phyloP scores from a whole-genome alignment of 768 basidiomycete species.

The Rhodosporidiobolus odoratus region DNA sequence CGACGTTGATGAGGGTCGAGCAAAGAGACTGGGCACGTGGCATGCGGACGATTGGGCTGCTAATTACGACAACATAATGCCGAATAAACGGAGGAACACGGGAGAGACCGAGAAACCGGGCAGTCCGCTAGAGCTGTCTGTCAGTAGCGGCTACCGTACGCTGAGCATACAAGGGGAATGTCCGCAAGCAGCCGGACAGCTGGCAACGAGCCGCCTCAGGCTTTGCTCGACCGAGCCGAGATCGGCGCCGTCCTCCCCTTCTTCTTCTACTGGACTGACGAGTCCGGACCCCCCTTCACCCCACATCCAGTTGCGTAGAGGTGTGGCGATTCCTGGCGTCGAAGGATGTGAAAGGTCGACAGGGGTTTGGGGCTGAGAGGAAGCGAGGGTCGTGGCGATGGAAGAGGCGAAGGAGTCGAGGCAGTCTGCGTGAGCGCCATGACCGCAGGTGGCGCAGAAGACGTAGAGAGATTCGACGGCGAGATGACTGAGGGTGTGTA shows the following conservation, averaged over 20 bases:
- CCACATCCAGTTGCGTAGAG: conserved; percentile 24
- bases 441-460: conserved; percentile 31
- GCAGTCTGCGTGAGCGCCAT: conserved; percentile 28
- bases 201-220: not conserved
- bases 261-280: not conserved
- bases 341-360: conserved; percentile 24
- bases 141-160: not conserved
- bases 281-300: conserved; percentile 4
- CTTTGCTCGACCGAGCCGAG: not conserved
- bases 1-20: too few species aligned
- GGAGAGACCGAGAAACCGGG: too few species aligned
- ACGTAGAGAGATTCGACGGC: conserved; percentile 21
- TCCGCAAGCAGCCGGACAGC: conserved; percentile 19
- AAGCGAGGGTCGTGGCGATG: not conserved
- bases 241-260: not conserved
- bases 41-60: too few species aligned
- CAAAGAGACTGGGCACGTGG: too few species aligned
- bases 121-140: too few species aligned
- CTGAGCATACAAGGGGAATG: not conserved
- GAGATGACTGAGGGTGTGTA: conserved; percentile 12
- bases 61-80: too few species aligned
- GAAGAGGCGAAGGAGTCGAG: conserved; percentile 13
- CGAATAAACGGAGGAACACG: too few species aligned
- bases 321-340: conserved; percentile 30
- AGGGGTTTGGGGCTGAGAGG: conserved; percentile 26